Evolutionary conservation across 176 grass and related monocot genomes (phyloP).

Genomic region (Musa schizocarpa): DNA sequence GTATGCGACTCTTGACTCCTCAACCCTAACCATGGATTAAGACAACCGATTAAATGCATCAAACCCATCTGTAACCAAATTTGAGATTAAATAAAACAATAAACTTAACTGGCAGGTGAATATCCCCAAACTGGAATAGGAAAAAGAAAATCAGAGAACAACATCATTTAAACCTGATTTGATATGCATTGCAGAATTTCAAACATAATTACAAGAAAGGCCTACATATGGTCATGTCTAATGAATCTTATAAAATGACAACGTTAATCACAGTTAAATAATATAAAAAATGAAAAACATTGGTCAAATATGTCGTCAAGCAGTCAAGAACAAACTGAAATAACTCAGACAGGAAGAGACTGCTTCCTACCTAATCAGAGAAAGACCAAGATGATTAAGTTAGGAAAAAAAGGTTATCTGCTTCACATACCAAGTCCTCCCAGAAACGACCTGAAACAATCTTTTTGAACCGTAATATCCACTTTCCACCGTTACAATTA

Average conservation of each 20-base stretch:
- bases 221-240: background rate
- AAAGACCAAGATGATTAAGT: background rate
- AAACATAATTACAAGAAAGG: background rate
- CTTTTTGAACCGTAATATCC: constrained; percentile 97
- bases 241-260: background rate
- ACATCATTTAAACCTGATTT: background rate
- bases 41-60: no score
- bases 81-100: background rate
- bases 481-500: constrained; percentile 85
- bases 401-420: background rate
- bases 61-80: no score
- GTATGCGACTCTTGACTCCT: no score
- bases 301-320: background rate
- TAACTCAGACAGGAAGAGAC: background rate
- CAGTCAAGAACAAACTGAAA: background rate
- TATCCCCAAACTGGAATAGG: background rate
- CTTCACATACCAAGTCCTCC: constrained; percentile 79
- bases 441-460: constrained; percentile 90
- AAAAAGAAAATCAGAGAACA: background rate
- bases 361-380: background rate
- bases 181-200: background rate
- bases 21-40: no score
- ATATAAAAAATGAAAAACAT: no score
- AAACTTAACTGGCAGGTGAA: background rate
- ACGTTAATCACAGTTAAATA: no score